A percentile compares a stretch with the other conserved stretches of the same genome.
phyloP scores from a whole-genome alignment of 148 eudicot genomes.

The Rhododendron williamsianum region DNA sequence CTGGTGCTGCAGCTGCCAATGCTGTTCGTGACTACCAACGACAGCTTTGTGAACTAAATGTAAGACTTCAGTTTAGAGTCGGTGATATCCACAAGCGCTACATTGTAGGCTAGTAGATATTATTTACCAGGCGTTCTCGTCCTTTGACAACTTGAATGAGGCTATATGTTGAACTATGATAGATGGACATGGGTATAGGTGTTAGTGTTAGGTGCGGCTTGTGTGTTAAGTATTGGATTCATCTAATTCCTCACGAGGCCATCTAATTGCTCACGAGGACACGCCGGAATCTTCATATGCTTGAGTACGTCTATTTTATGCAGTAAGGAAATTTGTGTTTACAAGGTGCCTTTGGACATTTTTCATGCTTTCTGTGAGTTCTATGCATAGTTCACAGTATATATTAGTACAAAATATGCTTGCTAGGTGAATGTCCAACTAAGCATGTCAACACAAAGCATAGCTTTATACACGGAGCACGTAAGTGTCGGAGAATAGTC shows the following conservation, averaged over 20 bases:
- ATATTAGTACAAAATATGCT: neutral
- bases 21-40: slow-evolving; percentile 64
- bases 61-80: slow-evolving; percentile 12
- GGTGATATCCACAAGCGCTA: neutral
- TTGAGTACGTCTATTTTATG: neutral
- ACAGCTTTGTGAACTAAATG: slow-evolving; percentile 66
- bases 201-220: neutral
- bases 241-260: neutral
- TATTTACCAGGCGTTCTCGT: neutral
- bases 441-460: neutral
- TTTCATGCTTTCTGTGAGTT: neutral
- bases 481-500: neutral
- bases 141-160: neutral
- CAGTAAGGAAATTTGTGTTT: neutral
- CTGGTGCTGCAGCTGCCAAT: slow-evolving; percentile 85
- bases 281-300: neutral
- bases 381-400: neutral
- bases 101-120: neutral
- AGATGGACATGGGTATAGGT: neutral
- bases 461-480: neutral
- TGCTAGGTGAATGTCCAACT: neutral
- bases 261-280: neutral
- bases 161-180: neutral
- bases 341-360: neutral
- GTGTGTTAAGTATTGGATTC: neutral